Evolutionary conservation across 2,329 filamentous ascomycete species (phyloP).

Genomic region (Diaporthe humulicola): DNA sequence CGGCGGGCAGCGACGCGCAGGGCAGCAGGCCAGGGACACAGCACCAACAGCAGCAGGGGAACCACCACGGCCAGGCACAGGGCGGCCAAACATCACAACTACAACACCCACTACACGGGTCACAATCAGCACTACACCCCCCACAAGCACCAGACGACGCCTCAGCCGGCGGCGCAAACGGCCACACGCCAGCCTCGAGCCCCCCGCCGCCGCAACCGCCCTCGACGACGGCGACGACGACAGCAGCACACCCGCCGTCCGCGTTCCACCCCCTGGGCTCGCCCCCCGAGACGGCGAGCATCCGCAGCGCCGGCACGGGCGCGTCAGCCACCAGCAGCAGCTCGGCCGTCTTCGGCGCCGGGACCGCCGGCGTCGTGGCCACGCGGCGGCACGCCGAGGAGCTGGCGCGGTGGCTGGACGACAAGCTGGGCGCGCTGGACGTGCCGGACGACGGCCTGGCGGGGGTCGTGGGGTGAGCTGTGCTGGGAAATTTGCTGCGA

Average conservation of each 20-base stretch:
- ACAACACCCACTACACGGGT: neutral
- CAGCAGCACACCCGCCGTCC: neutral
- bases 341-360: conserved; percentile 50
- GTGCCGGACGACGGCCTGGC: conserved; percentile 66
- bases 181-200: conserved; percentile 40
- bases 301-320: conserved; percentile 59
- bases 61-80: conserved; percentile 20
- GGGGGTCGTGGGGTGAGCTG: conserved; percentile 23
- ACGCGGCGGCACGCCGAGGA: conserved; percentile 71
- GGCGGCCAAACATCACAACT: conserved; percentile 27
- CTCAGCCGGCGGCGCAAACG: conserved; percentile 6
- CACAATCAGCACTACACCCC: neutral
- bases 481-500: neutral
- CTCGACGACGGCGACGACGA: conserved; percentile 33
- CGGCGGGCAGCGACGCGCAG: conserved; percentile 36
- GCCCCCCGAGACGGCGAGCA: conserved; percentile 60
- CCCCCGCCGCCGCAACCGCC: conserved; percentile 42
- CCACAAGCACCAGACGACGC: conserved; percentile 1
- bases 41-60: conserved; percentile 31
- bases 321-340: conserved; percentile 47
- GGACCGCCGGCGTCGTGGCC: conserved; percentile 60
- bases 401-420: conserved; percentile 70
- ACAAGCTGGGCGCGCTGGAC: conserved; percentile 66
- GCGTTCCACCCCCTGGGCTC: conserved; percentile 44
- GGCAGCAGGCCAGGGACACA: conserved; percentile 27